phyloP scores from a whole-genome alignment of 345 rosid species.

The Sonneratia alba region DNA sequence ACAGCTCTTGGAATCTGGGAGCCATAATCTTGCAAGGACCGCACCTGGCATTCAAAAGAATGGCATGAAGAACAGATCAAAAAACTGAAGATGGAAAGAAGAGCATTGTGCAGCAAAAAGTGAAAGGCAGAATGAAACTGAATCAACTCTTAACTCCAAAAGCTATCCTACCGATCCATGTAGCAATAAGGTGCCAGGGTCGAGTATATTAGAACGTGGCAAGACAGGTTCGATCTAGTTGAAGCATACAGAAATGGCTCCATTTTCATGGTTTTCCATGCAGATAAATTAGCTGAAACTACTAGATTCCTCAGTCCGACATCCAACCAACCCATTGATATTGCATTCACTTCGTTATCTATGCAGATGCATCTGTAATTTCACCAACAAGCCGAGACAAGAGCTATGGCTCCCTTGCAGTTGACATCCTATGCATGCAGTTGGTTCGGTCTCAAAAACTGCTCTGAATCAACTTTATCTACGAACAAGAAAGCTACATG shows the following conservation, averaged over 20 bases:
- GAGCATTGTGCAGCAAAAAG: background rate
- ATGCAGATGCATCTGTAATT: too few species aligned
- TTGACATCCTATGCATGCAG: background rate
- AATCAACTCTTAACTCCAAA: background rate
- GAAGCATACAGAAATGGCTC: background rate
- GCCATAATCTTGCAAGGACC: conserved; percentile 96
- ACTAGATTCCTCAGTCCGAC: background rate
- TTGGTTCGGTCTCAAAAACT: too few species aligned
- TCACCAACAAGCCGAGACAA: background rate
- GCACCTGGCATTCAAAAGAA: conserved; percentile 40
- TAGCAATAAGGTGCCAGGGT: background rate
- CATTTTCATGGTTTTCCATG: background rate
- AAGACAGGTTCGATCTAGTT: background rate
- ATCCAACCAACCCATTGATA: background rate
- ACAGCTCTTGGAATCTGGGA: conserved; percentile 64
- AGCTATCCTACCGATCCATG: background rate
- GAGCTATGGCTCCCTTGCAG: background rate
- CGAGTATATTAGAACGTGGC: background rate
- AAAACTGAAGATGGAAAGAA: background rate
- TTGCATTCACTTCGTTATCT: background rate
- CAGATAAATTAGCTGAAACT: background rate
- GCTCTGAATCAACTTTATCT: too few species aligned
- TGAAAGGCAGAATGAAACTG: background rate
- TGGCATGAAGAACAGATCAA: background rate
- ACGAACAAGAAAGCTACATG: too few species aligned